Evolutionary conservation across 1,284 basidiomycete genomes (phyloP), one percentile per base, ranked within the genome.

Genomic region (Sporisorium reilianum): DNA sequence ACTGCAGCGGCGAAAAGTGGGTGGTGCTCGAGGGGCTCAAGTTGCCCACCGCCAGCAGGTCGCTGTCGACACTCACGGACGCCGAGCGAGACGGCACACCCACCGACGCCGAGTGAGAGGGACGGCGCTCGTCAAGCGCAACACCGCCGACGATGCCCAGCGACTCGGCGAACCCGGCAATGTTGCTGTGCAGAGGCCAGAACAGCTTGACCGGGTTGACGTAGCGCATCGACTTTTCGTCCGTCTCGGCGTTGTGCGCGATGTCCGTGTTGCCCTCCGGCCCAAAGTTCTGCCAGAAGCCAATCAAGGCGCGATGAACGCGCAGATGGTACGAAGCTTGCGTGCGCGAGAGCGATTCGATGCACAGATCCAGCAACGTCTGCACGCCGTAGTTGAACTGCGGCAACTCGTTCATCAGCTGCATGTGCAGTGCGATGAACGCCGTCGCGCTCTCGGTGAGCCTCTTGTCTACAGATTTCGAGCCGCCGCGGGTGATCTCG

Each of bases 331-430:
- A 82, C 1, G 77, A 64, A 8, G 79, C 78, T 58, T 86, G 85
- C 14, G 84, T 72, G 10, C 77, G 62, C 1, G 84, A 79, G 28
- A 85, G 82, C 34, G 81, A 78, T 12, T 75, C 69, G 55, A 85
- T 73, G 62, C 85, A 82, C 41, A 82, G 78, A 48, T 85, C 81
- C 48, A 85, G 65, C 26, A 85, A 73, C n/a, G 79, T 71, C 51
- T 83, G 80, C 5, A 85, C 70, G 57, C 83, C 81, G 54, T 79
- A 79, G 50, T 85, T 77, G 71, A 86, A 83, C 30, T 79, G 67
- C 2, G 86, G 86, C 22, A 86, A 75, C 61, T 86, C 86, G 42
- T 86, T 81, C 58, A 84, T 73, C 25, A 86, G 84, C 66, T 85
- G 85, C 2, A 76, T 64, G 49, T 86, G 84, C 18, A 86, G 71